Percentiles rank a stretch among this genome's conserved stretches.
phyloP scores from a whole-genome alignment of 306 rosid species.

The Gillenia trifoliata region DNA sequence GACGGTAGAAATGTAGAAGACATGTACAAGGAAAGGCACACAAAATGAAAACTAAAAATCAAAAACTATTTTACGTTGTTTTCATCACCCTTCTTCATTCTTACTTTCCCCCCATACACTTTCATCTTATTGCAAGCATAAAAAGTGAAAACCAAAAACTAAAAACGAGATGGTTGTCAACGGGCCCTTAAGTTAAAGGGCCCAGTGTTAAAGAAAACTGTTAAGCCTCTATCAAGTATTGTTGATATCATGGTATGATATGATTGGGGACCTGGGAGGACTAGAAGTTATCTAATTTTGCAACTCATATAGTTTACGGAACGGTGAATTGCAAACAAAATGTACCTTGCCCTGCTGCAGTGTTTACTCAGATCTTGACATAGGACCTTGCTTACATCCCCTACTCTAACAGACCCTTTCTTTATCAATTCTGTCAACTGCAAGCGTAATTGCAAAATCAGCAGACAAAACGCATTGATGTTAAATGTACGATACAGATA shows the following conservation, averaged over 20 bases:
- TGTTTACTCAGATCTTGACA: slow-evolving; percentile 88
- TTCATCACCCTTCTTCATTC: no score
- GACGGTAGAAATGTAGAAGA: no score
- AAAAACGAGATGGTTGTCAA: no score
- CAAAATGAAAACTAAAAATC: no score
- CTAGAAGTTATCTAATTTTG: not conserved
- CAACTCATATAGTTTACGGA: not conserved
- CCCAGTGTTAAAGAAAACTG: not conserved
- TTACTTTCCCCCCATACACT: no score
- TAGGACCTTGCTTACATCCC: slow-evolving; percentile 80
- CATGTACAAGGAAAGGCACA: no score
- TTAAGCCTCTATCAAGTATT: not conserved
- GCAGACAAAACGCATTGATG: not conserved
- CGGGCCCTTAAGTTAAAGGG: not conserved
- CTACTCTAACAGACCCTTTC: slow-evolving; percentile 67
- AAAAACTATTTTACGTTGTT: no score
- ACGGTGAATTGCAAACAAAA: slow-evolving; percentile 19
- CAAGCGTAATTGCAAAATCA: slow-evolving; percentile 17
- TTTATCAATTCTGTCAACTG: slow-evolving; percentile 81
- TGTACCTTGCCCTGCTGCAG: slow-evolving; percentile 66
- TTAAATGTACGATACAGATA: slow-evolving; percentile 13
- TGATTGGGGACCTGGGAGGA: not conserved
- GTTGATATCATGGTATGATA: not conserved
- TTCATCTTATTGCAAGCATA: no score
- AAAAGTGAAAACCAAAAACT: no score